phyloP scores from a whole-genome alignment of 495 filamentous ascomycete genomes.

The Tuber microsphaerosporum region DNA sequence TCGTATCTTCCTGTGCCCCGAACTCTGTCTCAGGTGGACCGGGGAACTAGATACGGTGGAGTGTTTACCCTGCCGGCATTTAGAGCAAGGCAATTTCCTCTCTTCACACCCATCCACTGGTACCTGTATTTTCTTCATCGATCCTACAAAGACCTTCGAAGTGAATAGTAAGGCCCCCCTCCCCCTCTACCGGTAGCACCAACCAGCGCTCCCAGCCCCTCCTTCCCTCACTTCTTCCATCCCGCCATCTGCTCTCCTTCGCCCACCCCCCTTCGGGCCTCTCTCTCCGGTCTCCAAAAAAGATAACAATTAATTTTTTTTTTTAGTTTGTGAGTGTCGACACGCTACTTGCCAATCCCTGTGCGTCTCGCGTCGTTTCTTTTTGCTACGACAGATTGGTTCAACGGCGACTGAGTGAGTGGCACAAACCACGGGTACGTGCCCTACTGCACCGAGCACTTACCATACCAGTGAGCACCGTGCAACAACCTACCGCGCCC shows the following conservation, averaged over 20 bases:
- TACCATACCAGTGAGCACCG: background rate
- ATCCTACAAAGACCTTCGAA: background rate
- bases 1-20: background rate
- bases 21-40: background rate
- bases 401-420: background rate
- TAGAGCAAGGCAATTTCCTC: background rate
- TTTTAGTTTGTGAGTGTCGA: background rate
- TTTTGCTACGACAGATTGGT: background rate
- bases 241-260: background rate
- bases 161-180: background rate
- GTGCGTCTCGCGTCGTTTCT: background rate
- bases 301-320: too few species aligned
- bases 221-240: constrained; percentile 1
- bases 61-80: background rate
- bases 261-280: too few species aligned
- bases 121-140: background rate
- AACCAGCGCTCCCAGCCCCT: background rate
- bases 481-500: background rate
- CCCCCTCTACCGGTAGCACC: background rate
- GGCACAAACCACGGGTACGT: background rate
- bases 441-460: background rate
- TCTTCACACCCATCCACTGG: background rate
- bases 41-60: background rate
- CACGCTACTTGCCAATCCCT: background rate
- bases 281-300: too few species aligned